A percentile compares a stretch with the other conserved stretches of the same genome.
phyloP scores from a whole-genome alignment of 2,329 filamentous ascomycete genomes.

The Fusarium poae region DNA sequence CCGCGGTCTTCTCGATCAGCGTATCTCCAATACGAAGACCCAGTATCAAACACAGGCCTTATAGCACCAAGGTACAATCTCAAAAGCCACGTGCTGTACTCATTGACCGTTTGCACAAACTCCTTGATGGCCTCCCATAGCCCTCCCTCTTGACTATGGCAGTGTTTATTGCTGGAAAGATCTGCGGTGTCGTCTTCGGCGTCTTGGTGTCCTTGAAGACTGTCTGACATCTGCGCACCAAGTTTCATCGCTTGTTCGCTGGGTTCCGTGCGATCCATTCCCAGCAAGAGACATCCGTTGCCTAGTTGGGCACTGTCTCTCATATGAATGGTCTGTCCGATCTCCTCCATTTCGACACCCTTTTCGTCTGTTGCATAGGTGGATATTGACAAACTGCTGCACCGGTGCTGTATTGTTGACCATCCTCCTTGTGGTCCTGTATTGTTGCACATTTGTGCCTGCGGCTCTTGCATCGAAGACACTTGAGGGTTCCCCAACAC shows the following conservation, averaged over 20 bases:
- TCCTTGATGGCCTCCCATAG: slow-evolving; percentile 32
- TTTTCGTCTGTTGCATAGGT: slow-evolving; percentile 38
- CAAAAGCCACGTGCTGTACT: slow-evolving; percentile 32
- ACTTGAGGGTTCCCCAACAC: slow-evolving; percentile 43
- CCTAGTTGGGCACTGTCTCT: background rate
- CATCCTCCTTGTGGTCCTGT: background rate
- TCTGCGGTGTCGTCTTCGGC: slow-evolving; percentile 49
- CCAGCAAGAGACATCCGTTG: slow-evolving; percentile 3
- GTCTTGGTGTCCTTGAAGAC: slow-evolving; percentile 47
- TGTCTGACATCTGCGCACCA: slow-evolving; percentile 44
- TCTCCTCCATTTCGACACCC: slow-evolving; percentile 1
- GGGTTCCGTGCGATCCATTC: slow-evolving; percentile 5
- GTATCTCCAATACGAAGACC: slow-evolving; percentile 54
- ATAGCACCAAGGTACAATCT: slow-evolving; percentile 55
- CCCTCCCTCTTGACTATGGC: slow-evolving; percentile 7
- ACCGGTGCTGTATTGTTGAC: slow-evolving; percentile 8
- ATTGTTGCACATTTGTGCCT: slow-evolving; percentile 20
- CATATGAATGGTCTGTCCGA: background rate
- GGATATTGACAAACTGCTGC: slow-evolving; percentile 48
- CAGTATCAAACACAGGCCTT: slow-evolving; percentile 56
- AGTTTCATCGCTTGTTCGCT: slow-evolving; percentile 20
- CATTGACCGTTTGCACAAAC: slow-evolving; percentile 13
- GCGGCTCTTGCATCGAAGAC: slow-evolving; percentile 29
- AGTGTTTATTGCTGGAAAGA: slow-evolving; percentile 45
- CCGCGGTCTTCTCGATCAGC: slow-evolving; percentile 43